Conservation (phyloP, 441 rosid genomes). For the Hura crepitans region DNA sequence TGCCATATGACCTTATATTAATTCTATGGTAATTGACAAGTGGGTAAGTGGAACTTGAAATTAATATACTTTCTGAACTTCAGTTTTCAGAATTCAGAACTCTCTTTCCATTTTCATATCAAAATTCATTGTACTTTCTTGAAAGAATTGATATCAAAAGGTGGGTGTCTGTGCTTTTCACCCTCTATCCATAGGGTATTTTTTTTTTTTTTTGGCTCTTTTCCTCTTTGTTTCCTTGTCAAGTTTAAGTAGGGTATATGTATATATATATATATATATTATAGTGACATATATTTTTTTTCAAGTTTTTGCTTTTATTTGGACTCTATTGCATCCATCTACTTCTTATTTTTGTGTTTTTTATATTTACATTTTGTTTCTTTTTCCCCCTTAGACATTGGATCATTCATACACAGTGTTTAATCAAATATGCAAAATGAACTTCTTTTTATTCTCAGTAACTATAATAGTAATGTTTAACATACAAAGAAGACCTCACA, state of each 20-base stretch:
- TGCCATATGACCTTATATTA: too few relatives aligned
- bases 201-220: neutral
- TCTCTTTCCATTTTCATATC: constrained; percentile 3
- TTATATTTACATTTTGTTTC: neutral
- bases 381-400: neutral
- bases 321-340: neutral
- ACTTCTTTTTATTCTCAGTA: too few relatives aligned
- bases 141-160: neutral
- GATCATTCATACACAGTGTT: too few relatives aligned
- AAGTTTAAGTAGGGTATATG: neutral
- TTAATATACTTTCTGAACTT: too few relatives aligned
- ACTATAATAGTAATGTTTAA: too few relatives aligned
- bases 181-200: constrained; percentile 4
- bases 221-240: neutral
- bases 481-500: too few relatives aligned
- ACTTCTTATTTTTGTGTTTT: neutral
- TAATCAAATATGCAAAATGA: too few relatives aligned
- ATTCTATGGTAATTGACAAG: too few relatives aligned
- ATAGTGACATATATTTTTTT: too few relatives aligned
- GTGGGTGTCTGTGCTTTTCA: neutral
- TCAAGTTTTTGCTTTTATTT: too few relatives aligned
- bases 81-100: neutral
- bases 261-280: too few relatives aligned
- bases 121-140: neutral
- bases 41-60: constrained; percentile 20